Evolutionary conservation across 1,284 basidiomycete genomes (phyloP), one percentile per base, ranked within the genome.

Genomic region (Ustilago vetiveriae): DNA sequence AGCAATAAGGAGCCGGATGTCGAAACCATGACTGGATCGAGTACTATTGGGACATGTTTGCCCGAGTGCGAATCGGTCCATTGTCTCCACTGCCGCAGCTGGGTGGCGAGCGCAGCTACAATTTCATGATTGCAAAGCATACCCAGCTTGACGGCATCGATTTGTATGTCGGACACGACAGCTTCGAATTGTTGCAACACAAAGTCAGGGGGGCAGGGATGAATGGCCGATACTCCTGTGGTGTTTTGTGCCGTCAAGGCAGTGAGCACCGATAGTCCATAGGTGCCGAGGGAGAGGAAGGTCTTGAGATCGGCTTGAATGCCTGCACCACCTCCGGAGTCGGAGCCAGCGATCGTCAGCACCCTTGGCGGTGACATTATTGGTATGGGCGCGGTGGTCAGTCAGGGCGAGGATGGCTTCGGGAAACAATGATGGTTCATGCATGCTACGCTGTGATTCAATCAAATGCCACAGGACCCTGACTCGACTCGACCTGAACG

Each of bases 241-340:
- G 94, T 96, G 81, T 96, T 96, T 81, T 98, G 94, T 0, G 94
- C 91, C 0, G 92, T 94, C 41, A 97, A 82, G 0, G 92, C 93
- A 0, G 94, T 96, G 50, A 95, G 84, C 4, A 89, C 92, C 55
- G 89, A 91, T n/a, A 90, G 86, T 17, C 92, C 94, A 78, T 94
- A 96, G 73, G 90, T 91, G 27, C 86, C 86, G 24, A 90, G 86
- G 0, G 91, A 89, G 3, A 90, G 88, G 56, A 84, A 78, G 0
- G 83, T 91, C 83, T 92, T 94, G 32, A 97, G 84, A 82, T 97
- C 94, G 16, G 85, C 85, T 75, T 86, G 92, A 41, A 95, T 92
- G 0, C 93, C 93, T 29, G 93, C 93, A 2, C 94, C 94, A 27
- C 92, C 93, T 32, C 91, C 88, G 1, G 89, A 88, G 78, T 96